Evolutionary conservation across 805 yeast species (phyloP), one percentile per base, ranked within the genome.

Genomic region (Kregervanrija pseudodelftensis): DNA sequence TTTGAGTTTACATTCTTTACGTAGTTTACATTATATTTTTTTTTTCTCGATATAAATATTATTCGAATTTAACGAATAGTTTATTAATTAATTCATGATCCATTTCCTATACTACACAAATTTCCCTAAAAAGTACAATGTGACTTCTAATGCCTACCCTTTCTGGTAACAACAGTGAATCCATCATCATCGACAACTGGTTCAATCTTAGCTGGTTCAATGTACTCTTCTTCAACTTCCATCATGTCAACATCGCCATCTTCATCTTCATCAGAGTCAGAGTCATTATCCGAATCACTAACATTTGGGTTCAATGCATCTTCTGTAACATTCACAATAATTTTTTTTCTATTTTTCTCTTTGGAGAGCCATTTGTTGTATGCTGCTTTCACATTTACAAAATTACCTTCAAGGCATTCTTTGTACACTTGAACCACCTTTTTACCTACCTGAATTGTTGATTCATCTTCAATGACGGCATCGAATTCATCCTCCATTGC

Each of bases 401-500:
- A 88, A 44, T 82, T 67, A 17, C 71, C 66, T 9, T 65, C 66
- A 2, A 66, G 62, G 51, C 89, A 84, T 43, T 85, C 80, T 50
- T 74, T 75, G 66, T 87, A 91, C 14, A 80, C 58, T 43, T 76
- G 73, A 44, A 89, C 62, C 15, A 93, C 73, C 46, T 73, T 72
- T 39, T 73, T 78, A 4, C 91, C 95, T 31, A 87, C 76, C 8
- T 77, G 76, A 44, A 82, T 70, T 0, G 95, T 91, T 9, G 95
- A 80, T 54, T 87, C 95, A 59, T 91, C 95, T 56, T 93, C 97
- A 37, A 93, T 78, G 37, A 79, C 74, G 8, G 83, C 84, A 47
- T 88, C 97, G 58, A 91, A 93, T 63, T 93, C 99, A 65, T 91
- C 99, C 48, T 81, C 80, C 96, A 93, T 87, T 22, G 95, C 93